Percentiles rank a stretch among this genome's conserved stretches.
Conservation (phyloP, 2,329 filamentous ascomycete genomes). For the Westerdykella sp. region DNA sequence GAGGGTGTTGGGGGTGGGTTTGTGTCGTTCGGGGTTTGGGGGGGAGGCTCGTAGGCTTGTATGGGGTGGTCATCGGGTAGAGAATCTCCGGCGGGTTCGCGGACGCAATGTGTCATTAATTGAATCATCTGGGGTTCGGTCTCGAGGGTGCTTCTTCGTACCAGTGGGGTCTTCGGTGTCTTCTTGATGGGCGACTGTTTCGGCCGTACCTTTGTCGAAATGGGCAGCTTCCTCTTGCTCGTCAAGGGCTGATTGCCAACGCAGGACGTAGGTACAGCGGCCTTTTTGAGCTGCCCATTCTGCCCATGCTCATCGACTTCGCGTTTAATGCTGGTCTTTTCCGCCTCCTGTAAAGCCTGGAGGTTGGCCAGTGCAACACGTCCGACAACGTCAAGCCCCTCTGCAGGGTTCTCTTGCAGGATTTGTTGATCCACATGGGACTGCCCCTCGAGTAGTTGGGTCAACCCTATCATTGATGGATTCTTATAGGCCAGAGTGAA, state of each 20-base stretch:
- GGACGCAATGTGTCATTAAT: too few relatives aligned
- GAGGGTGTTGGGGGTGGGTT: slow-evolving; percentile 8
- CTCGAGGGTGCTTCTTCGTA: neutral
- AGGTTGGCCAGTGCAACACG: slow-evolving; percentile 22
- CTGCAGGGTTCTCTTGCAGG: slow-evolving; percentile 17
- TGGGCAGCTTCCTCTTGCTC: slow-evolving; percentile 18
- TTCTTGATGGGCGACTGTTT: slow-evolving; percentile 8
- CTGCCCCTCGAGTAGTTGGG: slow-evolving; percentile 52
- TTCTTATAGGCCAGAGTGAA: slow-evolving; percentile 59
- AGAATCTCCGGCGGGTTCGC: too few relatives aligned
- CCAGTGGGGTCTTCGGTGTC: neutral
- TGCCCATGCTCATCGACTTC: neutral
- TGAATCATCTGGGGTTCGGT: too few relatives aligned
- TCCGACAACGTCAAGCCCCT: slow-evolving; percentile 24
- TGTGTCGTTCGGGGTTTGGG: too few relatives aligned
- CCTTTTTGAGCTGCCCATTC: slow-evolving; percentile 20
- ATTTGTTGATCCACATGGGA: slow-evolving; percentile 44
- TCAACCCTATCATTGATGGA: slow-evolving; percentile 52
- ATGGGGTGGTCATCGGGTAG: too few relatives aligned
- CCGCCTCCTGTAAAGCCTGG: slow-evolving; percentile 17
- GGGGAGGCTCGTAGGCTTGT: too few relatives aligned
- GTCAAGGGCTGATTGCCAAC: slow-evolving; percentile 34
- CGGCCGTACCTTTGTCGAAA: slow-evolving; percentile 17
- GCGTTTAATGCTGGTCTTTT: slow-evolving; percentile 6
- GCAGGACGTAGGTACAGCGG: slow-evolving; percentile 38